Conservation (phyloP, 1,284 basidiomycete species). For the Coniferiporia weirii region DNA sequence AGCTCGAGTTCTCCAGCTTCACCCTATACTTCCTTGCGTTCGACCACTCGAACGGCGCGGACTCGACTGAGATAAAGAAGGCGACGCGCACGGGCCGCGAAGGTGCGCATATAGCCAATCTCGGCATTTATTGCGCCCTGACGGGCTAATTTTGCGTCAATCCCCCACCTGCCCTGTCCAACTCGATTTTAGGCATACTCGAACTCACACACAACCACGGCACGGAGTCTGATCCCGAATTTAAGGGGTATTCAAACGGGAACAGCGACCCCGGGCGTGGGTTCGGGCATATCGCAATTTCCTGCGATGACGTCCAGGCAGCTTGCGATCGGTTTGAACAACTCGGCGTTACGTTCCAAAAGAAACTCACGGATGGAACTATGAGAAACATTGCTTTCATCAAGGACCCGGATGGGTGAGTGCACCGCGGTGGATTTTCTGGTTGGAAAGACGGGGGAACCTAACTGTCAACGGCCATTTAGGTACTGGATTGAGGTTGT, state of each 20-base stretch:
- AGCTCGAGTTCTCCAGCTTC: slow-evolving; percentile 52
- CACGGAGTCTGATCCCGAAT: slow-evolving; percentile 74
- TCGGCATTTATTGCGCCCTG: neutral
- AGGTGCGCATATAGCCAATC: slow-evolving; percentile 36
- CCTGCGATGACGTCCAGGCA: slow-evolving; percentile 77
- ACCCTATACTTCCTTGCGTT: slow-evolving; percentile 82
- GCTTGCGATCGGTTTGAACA: slow-evolving; percentile 84
- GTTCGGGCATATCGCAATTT: slow-evolving; percentile 86
- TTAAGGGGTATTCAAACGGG: slow-evolving; percentile 77
- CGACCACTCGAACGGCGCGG: slow-evolving; percentile 48
- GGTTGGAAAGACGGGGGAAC: neutral
- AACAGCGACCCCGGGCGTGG: slow-evolving; percentile 79
- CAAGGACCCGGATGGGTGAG: slow-evolving; percentile 79
- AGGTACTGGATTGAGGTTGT: slow-evolving; percentile 48
- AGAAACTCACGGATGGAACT: slow-evolving; percentile 78
- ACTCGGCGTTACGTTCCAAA: slow-evolving; percentile 85
- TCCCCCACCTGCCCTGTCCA: neutral
- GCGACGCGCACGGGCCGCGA: slow-evolving; percentile 52
- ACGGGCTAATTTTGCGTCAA: neutral
- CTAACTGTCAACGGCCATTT: neutral
- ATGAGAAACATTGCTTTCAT: slow-evolving; percentile 89
- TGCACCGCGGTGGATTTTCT: neutral
- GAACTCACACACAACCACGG: slow-evolving; percentile 91
- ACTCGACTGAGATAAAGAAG: slow-evolving; percentile 45
- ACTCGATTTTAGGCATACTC: slow-evolving; percentile 53